phyloP scores from a whole-genome alignment of 2,329 filamentous ascomycete species.

The Xylariaceae sp. region DNA sequence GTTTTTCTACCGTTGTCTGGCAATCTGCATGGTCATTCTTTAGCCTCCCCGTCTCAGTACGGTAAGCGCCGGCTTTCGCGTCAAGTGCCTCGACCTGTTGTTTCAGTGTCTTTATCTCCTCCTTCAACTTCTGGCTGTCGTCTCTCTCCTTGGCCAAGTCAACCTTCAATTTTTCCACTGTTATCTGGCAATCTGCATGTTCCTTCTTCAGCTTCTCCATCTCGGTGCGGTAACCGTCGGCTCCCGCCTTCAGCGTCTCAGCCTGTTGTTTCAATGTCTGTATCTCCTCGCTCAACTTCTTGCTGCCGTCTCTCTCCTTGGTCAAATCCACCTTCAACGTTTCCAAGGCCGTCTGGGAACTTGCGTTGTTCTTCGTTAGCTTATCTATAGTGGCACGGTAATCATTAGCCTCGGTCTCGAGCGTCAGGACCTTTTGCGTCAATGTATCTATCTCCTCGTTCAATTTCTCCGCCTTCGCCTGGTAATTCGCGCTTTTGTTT shows the following conservation, averaged over 20 bases:
- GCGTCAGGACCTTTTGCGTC: background rate
- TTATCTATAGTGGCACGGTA: background rate
- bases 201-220: background rate
- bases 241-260: background rate
- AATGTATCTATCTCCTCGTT: background rate
- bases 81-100: slow-evolving; percentile 4
- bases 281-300: background rate
- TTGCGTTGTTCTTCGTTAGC: background rate
- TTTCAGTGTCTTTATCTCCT: slow-evolving; percentile 4
- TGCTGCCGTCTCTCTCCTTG: background rate
- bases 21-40: too few species aligned
- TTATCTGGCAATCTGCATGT: background rate
- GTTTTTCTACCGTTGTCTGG: background rate
- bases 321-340: background rate
- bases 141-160: background rate
- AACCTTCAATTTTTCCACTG: background rate
- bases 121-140: background rate
- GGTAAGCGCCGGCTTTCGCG: background rate
- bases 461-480: background rate
- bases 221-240: background rate
- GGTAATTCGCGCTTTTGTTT: background rate
- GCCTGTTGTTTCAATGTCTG: background rate
- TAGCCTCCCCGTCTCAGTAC: background rate
- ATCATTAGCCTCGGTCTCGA: background rate
- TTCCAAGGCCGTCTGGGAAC: background rate